These are phyloP conservation scores for Mycena polygramma DNA, from an alignment of 768 basidiomycete species.

Conservation along the genomic window DNA sequence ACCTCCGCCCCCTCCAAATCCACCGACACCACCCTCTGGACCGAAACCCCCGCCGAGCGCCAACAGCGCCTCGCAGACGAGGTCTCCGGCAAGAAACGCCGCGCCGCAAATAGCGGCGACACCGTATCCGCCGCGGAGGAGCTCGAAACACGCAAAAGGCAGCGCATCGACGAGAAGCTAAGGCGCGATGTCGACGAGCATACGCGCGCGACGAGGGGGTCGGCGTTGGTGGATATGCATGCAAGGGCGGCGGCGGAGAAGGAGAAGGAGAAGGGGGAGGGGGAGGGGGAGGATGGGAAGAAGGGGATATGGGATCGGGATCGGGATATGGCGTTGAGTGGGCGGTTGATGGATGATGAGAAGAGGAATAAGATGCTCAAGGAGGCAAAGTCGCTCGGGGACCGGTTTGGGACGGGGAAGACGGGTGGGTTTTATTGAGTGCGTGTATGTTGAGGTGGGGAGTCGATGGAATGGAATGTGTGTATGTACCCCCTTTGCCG, in stretches of 20 bases:
- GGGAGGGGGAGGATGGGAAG: constrained; percentile 59
- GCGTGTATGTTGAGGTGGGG: neutral
- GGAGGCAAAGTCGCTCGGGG: constrained; percentile 85
- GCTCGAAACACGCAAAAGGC: constrained; percentile 64
- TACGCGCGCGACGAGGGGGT: constrained; percentile 69
- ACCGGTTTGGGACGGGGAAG: constrained; percentile 84
- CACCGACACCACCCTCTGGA: constrained; percentile 86
- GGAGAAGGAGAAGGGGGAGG: constrained; percentile 47
- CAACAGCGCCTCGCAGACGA: constrained; percentile 95
- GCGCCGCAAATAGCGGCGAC: constrained; percentile 67
- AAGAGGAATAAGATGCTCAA: constrained; percentile 82
- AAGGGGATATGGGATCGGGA: constrained; percentile 92
- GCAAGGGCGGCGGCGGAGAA: no score
- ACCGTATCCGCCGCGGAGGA: constrained; percentile 58
- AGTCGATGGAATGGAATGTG: no score
- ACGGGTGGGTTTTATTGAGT: constrained; percentile 68
- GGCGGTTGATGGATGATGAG: constrained; percentile 90
- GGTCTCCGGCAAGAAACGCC: constrained; percentile 89
- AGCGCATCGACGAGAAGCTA: constrained; percentile 77
- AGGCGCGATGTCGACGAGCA: constrained; percentile 82
- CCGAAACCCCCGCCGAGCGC: constrained; percentile 94
- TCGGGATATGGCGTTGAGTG: constrained; percentile 90
- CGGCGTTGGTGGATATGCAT: constrained; percentile 70
- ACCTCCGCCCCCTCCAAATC: constrained; percentile 58
- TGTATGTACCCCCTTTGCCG: no score